phyloP scores from a whole-genome alignment of 2,329 filamentous ascomycete species.

The Botryotinia calthae region DNA sequence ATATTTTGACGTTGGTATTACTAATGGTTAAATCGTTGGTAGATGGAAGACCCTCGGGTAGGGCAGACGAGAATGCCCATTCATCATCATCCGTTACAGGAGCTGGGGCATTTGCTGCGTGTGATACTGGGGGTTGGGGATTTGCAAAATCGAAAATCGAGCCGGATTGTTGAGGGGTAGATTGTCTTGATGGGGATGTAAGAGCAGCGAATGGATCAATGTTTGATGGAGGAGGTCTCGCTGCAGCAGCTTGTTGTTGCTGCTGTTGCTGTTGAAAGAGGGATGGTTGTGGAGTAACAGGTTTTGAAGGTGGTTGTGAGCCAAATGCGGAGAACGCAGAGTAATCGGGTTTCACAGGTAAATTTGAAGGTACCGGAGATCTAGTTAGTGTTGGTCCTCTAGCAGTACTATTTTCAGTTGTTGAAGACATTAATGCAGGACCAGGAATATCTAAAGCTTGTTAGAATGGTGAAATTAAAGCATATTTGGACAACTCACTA shows the following conservation, averaged over 20 bases:
- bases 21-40: conserved; percentile 63
- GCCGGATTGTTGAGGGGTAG: conserved; percentile 51
- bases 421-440: conserved; percentile 59
- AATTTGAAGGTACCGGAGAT: conserved; percentile 30
- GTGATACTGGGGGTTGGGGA: conserved; percentile 40
- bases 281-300: conserved; percentile 53
- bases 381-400: conserved; percentile 46
- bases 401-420: conserved; percentile 60
- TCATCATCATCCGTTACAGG: conserved; percentile 73
- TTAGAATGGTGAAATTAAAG: conserved; percentile 23
- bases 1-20: conserved; percentile 67
- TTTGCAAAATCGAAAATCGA: conserved; percentile 44
- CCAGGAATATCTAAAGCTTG: conserved; percentile 58
- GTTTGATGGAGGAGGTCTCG: conserved; percentile 44
- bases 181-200: conserved; percentile 44
- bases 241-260: conserved; percentile 37
- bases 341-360: conserved; percentile 42
- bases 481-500: conserved; percentile 46
- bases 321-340: conserved; percentile 56
- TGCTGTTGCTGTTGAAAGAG: conserved; percentile 44
- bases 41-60: conserved; percentile 57
- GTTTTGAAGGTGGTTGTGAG: conserved; percentile 49
- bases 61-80: conserved; percentile 87
- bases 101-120: conserved; percentile 39
- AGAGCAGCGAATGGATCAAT: conserved; percentile 57